phyloP scores from a whole-genome alignment of 2,329 filamentous ascomycete genomes.

The Calonectria crousiana region DNA sequence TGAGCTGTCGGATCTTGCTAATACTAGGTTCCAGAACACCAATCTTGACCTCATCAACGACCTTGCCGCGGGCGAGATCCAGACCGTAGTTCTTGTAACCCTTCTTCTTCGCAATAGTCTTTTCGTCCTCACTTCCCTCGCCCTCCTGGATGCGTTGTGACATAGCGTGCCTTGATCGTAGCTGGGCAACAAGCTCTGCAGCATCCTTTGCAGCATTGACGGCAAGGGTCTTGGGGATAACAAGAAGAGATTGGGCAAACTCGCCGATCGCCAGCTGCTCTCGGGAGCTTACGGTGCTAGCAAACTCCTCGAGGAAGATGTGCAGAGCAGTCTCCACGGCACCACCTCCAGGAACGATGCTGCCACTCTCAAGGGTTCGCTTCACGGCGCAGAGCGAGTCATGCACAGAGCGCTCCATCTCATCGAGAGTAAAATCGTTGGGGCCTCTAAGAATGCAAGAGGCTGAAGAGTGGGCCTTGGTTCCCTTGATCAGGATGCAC shows the following conservation, averaged over 20 bases:
- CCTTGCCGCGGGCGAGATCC: slow-evolving; percentile 88
- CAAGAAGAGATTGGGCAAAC: slow-evolving; percentile 93
- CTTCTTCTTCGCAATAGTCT: slow-evolving; percentile 91
- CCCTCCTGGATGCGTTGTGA: slow-evolving; percentile 92
- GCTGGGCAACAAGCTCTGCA: slow-evolving; percentile 93
- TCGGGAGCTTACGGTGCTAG: slow-evolving; percentile 94
- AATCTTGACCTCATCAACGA: slow-evolving; percentile 93
- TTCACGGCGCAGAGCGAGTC: slow-evolving; percentile 98
- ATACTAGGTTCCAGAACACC: slow-evolving; percentile 97
- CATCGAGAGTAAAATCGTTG: slow-evolving; percentile 96
- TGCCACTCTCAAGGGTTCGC: slow-evolving; percentile 94
- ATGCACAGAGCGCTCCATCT: slow-evolving; percentile 99
- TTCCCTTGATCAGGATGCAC: slow-evolving; percentile 96
- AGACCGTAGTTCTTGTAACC: slow-evolving; percentile 99
- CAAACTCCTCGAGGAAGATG: slow-evolving; percentile 99
- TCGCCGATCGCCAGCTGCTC: slow-evolving; percentile 98
- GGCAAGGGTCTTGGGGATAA: slow-evolving; percentile 95
- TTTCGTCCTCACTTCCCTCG: slow-evolving; percentile 88
- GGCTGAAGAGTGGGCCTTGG: slow-evolving; percentile 92
- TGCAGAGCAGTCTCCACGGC: slow-evolving; percentile 98
- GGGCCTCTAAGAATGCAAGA: slow-evolving; percentile 96
- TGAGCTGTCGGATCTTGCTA: slow-evolving; percentile 98
- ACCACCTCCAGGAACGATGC: slow-evolving; percentile 95
- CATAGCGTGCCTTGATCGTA: slow-evolving; percentile 92
- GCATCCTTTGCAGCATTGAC: slow-evolving; percentile 98